phyloP scores from a whole-genome alignment of 73 alveolate species.

The Diophrys appendiculata region DNA sequence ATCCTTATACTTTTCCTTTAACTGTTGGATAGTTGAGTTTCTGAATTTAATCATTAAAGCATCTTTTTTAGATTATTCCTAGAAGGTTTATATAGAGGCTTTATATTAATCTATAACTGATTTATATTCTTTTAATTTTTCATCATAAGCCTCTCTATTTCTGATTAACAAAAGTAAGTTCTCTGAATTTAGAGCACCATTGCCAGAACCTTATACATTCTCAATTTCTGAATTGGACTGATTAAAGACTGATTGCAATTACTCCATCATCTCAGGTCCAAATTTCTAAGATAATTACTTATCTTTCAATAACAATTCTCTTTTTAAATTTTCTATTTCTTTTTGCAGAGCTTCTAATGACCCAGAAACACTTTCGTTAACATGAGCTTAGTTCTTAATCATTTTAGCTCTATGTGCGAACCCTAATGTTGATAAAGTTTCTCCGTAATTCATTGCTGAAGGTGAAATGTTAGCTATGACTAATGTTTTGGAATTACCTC shows the following conservation, averaged over 20 bases:
- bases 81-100: not conserved
- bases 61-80: not conserved
- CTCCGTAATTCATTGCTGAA: slow-evolving; percentile 70
- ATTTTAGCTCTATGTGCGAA: slow-evolving; percentile 94
- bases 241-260: not conserved
- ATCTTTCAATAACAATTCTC: slow-evolving; percentile 8
- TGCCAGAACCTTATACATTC: not conserved
- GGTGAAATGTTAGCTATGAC: slow-evolving; percentile 86
- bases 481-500: slow-evolving; percentile 85
- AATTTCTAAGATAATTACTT: not conserved
- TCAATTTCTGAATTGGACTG: not conserved
- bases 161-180: not conserved
- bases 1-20: not conserved
- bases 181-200: not conserved
- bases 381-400: slow-evolving; percentile 75
- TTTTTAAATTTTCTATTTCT: slow-evolving; percentile 70
- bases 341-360: slow-evolving; percentile 60
- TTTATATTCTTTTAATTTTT: not conserved
- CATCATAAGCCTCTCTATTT: not conserved
- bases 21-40: not conserved
- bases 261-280: not conserved
- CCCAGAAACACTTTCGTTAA: slow-evolving; percentile 81
- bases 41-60: not conserved
- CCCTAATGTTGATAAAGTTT: slow-evolving; percentile 88
- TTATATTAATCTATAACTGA: no score